Conservation (phyloP, 2,329 filamentous ascomycete species). For the Hypoxylon sp. region DNA sequence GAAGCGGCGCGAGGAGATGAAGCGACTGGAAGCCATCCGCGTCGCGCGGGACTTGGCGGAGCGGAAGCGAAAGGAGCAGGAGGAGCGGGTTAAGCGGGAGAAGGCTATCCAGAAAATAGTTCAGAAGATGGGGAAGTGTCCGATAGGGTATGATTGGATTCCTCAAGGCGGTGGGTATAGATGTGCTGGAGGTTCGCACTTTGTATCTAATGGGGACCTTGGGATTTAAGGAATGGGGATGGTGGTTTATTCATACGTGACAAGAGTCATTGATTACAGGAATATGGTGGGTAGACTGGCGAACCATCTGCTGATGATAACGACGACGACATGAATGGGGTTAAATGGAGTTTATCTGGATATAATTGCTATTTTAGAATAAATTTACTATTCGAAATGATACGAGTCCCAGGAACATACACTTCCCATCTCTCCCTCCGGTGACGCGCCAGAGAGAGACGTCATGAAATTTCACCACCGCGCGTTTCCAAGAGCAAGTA, state of each 20-base stretch:
- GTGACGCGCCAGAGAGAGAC: too few species aligned
- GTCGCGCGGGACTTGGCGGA: conserved; percentile 23
- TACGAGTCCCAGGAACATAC: too few species aligned
- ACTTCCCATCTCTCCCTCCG: too few species aligned
- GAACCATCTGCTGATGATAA: too few species aligned
- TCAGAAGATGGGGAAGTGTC: conserved; percentile 62
- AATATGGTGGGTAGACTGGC: too few species aligned
- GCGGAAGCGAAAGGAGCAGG: conserved; percentile 43
- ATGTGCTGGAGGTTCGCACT: conserved; percentile 39
- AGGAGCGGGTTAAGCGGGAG: conserved; percentile 52
- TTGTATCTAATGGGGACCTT: conserved; percentile 22
- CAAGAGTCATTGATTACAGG: too few species aligned
- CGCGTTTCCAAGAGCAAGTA: too few species aligned
- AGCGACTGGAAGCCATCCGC: conserved; percentile 22
- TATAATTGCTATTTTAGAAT: too few species aligned
- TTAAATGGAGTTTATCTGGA: background rate
- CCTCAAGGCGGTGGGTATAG: conserved; percentile 32
- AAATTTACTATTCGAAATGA: too few species aligned
- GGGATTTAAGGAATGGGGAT: conserved; percentile 15
- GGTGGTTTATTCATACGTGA: too few species aligned
- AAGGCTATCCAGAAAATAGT: conserved; percentile 57
- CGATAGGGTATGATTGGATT: conserved; percentile 55
- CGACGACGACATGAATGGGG: too few species aligned
- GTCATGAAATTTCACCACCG: too few species aligned
- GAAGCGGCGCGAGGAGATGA: conserved; percentile 30